phyloP scores from a whole-genome alignment of 2,329 filamentous ascomycete genomes.

The Penicillium sclerotigenum region DNA sequence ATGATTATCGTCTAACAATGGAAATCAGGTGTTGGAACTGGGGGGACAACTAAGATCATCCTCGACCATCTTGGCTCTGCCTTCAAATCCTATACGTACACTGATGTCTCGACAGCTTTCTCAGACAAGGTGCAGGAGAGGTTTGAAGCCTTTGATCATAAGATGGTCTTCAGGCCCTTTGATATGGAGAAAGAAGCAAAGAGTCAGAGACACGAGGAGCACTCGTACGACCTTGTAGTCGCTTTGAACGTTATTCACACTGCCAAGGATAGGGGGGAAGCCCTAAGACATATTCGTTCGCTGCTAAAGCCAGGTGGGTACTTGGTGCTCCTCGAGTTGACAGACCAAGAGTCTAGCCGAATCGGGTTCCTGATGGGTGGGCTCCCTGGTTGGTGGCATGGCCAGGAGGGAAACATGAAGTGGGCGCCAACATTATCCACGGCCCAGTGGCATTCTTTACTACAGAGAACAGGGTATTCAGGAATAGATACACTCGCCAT shows the following conservation, averaged over 20 bases:
- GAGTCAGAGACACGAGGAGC: constrained; percentile 34
- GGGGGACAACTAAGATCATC: too few species aligned
- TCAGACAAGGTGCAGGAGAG: constrained; percentile 36
- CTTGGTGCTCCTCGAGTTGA: constrained; percentile 41
- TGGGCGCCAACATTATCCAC: too few species aligned
- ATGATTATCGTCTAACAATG: too few species aligned
- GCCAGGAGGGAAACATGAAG: too few species aligned
- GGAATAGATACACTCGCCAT: too few species aligned
- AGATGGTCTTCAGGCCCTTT: constrained; percentile 25
- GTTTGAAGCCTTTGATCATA: constrained; percentile 29
- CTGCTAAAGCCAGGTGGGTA: constrained; percentile 47
- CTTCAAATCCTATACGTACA: constrained; percentile 21
- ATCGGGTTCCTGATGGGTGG: too few species aligned
- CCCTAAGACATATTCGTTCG: constrained; percentile 29
- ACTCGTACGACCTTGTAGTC: constrained; percentile 37
- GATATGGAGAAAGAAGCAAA: constrained; percentile 33
- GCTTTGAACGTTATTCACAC: constrained; percentile 44
- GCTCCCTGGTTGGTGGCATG: too few species aligned
- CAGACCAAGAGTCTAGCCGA: neutral
- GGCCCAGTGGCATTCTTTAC: too few species aligned
- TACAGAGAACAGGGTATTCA: too few species aligned
- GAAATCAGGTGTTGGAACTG: too few species aligned
- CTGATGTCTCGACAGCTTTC: constrained; percentile 46
- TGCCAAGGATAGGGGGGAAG: constrained; percentile 26
- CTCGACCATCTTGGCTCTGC: too few species aligned